Evolutionary conservation across 208 protist genomes (phyloP).

Genomic region (Leishmania major): DNA sequence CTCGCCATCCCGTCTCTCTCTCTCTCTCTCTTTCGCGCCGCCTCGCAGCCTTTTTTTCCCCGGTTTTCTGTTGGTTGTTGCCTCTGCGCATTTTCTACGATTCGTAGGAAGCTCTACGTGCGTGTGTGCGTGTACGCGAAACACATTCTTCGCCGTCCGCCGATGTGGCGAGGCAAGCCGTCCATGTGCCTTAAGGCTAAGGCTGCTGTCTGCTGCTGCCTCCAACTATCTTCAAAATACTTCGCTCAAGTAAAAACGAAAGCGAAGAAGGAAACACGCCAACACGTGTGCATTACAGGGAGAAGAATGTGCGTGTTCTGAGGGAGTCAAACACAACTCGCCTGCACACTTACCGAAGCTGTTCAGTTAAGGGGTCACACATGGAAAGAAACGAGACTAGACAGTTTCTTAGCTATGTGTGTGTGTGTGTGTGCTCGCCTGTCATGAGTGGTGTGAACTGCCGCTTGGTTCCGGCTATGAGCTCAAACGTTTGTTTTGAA

Average conservation of each 20-base stretch:
- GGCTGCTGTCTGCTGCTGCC: not conserved
- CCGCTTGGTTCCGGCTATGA: slow-evolving; percentile 7
- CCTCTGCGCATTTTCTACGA: not conserved
- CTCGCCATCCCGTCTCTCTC: not conserved
- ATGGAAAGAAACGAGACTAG: not conserved
- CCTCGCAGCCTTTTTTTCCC: not conserved
- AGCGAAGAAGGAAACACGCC: not conserved
- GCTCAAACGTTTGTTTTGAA: not conserved
- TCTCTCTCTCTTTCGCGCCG: not conserved
- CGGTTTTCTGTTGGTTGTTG: not conserved
- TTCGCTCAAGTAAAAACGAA: slow-evolving; percentile 8
- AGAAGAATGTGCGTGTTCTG: not conserved
- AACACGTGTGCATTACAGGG: not conserved
- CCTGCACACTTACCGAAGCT: not conserved
- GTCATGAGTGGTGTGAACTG: not conserved
- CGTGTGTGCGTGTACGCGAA: not conserved
- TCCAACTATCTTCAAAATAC: slow-evolving; percentile 10
- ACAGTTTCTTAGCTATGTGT: not conserved
- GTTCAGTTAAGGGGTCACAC: not conserved
- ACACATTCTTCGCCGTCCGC: not conserved
- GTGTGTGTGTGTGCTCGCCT: slow-evolving; percentile 2
- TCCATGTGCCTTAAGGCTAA: not conserved
- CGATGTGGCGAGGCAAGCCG: not conserved
- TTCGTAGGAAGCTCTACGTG: not conserved
- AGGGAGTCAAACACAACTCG: not conserved